Conservation (phyloP, 164 flowering plant genomes). For the Buxus sempervirens region DNA sequence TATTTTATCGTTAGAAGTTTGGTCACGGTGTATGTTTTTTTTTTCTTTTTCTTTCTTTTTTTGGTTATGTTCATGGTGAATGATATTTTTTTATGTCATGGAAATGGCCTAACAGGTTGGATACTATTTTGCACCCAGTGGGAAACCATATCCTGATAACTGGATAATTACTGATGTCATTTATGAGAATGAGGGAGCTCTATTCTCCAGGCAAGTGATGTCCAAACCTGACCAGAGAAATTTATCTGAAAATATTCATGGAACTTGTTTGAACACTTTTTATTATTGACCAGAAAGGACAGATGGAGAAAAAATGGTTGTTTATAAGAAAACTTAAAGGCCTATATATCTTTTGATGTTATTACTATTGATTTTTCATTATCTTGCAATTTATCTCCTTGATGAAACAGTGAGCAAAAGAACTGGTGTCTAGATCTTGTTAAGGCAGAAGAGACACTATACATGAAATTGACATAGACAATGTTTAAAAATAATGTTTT, state of each 20-base stretch:
- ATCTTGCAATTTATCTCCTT: background rate
- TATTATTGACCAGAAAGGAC: no score
- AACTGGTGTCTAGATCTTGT: background rate
- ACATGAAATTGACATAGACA: no score
- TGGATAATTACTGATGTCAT: constrained; percentile 96
- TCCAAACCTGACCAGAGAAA: background rate
- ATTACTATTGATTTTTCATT: no score
- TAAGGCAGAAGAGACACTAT: background rate
- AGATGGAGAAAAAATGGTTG: no score
- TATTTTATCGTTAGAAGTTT: no score
- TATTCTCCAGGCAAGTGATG: constrained; percentile 65
- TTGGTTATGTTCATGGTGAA: constrained; percentile 13
- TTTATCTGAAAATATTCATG: background rate
- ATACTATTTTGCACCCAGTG: constrained; percentile 97
- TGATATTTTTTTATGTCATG: constrained; percentile 24
- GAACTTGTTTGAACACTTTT: background rate
- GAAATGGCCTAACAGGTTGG: constrained; percentile 72
- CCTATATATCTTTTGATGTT: background rate
- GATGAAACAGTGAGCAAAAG: background rate
- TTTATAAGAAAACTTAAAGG: no score
- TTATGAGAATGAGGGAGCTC: constrained; percentile 86
- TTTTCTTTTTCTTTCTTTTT: constrained; percentile 9
- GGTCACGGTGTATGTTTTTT: no score
- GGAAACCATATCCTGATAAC: constrained; percentile 99
- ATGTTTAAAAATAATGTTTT: no score